Evolutionary conservation across 768 basidiomycete species (phyloP), one percentile per base, ranked within the genome.

Genomic region (Saitozyma sp.): DNA sequence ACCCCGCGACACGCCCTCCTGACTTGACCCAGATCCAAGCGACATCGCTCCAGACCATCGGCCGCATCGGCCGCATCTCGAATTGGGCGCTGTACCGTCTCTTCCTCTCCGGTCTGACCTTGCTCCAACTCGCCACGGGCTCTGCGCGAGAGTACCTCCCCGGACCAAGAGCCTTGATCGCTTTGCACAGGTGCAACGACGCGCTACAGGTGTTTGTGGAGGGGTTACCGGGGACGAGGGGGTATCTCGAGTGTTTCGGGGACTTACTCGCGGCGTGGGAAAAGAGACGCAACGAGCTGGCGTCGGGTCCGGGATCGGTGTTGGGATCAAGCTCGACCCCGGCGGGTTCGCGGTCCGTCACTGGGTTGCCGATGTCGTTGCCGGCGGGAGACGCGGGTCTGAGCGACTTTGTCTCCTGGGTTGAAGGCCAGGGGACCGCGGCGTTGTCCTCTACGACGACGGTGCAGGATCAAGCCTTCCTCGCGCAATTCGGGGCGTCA

Each of bases 21-120:
- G 29, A 16, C 14, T 16, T 4, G 11, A 38, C 54, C 16, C 20
- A 19, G n/a, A 13, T 43, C 11, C 58, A 38, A 49, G 50, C 49
- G 20, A 9, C 13, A 6, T 29, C 9, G 10, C 8, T 39, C 8
- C 53, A 61, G 64, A 65, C 64, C 6, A 19, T 54, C 62, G 10
- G 53, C 59, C 38, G 17, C 67, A 45, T 66, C 65, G 37, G 53
- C 70, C 11, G 13, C 13, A 46, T 46, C 37, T 57, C 65, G 61
- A 63, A 53, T 61, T 62, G 61, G 61, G 61, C 54, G 16, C 54
- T 72, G 42, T 72, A 72, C 45, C 53, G 68, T 9, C 52, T 69
- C 14, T 72, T 72, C 61, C 56, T 72, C 6, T 66, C 67, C 17
- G 70, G 70, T 39, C 55, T 72, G n/a, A 72, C 70, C 1, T 50